Conservation (phyloP, 2,329 filamentous ascomycete species). For the Pseudocercospora fijiensis region DNA sequence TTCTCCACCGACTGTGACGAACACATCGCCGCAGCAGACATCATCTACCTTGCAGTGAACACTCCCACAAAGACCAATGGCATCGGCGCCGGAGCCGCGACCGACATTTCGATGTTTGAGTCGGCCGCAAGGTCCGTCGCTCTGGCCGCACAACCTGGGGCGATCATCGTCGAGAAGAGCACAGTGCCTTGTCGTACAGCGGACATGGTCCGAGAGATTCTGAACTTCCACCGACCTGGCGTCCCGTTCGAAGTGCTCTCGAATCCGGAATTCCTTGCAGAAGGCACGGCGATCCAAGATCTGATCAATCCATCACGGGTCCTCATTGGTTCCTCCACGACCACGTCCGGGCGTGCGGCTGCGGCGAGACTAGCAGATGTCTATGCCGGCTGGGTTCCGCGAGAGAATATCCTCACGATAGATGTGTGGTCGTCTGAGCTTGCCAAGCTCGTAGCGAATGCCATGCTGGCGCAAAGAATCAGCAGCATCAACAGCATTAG, state of each 20-base stretch:
- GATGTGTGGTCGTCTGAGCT: conserved; percentile 76
- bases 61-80: conserved; percentile 74
- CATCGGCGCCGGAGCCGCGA: conserved; percentile 66
- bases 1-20: conserved; percentile 68
- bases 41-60: conserved; percentile 74
- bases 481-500: conserved; percentile 77
- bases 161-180: conserved; percentile 77
- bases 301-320: conserved; percentile 69
- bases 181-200: conserved; percentile 76
- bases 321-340: conserved; percentile 67
- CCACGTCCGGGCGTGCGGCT: conserved; percentile 59
- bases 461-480: conserved; percentile 75
- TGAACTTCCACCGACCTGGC: conserved; percentile 55
- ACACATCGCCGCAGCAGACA: conserved; percentile 64
- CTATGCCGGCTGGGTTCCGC: conserved; percentile 69
- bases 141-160: conserved; percentile 60
- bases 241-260: conserved; percentile 72
- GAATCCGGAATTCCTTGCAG: conserved; percentile 78
- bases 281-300: conserved; percentile 71
- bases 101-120: conserved; percentile 71
- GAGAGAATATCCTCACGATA: conserved; percentile 64
- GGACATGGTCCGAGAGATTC: conserved; percentile 65
- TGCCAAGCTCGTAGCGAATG: conserved; percentile 74
- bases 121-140: conserved; percentile 67
- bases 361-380: conserved; percentile 63